A percentile compares a stretch with the other conserved stretches of the same genome.
Evolutionary conservation across 257 asterid species (phyloP).

Genomic region (Plantago major): DNA sequence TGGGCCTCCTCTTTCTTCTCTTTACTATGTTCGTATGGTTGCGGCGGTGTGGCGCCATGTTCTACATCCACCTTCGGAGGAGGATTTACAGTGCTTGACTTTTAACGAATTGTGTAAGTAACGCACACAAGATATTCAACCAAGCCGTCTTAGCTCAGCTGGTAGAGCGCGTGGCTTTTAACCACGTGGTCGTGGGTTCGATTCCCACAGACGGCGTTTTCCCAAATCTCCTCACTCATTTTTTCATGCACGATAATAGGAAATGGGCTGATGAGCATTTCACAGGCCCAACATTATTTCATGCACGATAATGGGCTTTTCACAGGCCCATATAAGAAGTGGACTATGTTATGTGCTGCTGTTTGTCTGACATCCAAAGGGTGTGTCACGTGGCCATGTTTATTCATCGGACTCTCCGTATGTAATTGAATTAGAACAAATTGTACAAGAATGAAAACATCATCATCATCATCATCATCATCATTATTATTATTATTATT

Average conservation of each 20-base stretch:
- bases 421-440: not conserved
- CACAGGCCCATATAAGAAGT: not conserved
- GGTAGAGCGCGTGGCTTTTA: slow-evolving; percentile 99
- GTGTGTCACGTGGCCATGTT: not conserved
- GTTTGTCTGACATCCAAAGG: not conserved
- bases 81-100: too few relatives aligned
- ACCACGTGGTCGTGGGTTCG: slow-evolving; percentile 99
- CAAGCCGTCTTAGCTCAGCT: slow-evolving; percentile 85
- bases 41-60: too few relatives aligned
- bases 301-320: not conserved
- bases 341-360: not conserved
- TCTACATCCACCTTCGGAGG: too few relatives aligned
- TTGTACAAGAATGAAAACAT: not conserved
- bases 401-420: not conserved
- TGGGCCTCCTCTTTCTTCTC: too few relatives aligned
- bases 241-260: not conserved
- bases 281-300: too few relatives aligned
- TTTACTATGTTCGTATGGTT: too few relatives aligned
- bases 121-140: too few relatives aligned
- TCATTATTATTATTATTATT: not conserved
- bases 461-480: too few relatives aligned
- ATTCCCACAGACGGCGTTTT: slow-evolving; percentile 66
- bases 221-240: not conserved
- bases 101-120: too few relatives aligned
- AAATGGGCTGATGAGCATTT: not conserved